Evolutionary conservation across 1,284 basidiomycete species (phyloP).

Genomic region (Fomitopsis schrenkii): DNA sequence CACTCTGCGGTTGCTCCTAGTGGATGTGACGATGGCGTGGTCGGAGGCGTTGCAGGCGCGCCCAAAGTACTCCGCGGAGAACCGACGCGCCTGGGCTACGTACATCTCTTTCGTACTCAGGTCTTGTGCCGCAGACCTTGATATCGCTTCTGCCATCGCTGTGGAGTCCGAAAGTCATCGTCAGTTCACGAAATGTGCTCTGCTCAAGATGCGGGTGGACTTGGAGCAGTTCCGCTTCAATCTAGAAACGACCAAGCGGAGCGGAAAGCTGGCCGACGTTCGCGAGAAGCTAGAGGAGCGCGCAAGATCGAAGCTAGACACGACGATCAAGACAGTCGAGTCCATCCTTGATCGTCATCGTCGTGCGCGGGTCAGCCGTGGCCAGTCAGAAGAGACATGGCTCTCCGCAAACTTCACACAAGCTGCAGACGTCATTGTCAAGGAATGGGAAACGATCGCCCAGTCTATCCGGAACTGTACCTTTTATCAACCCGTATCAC

Average conservation of each 20-base stretch:
- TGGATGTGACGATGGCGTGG: slow-evolving; percentile 29
- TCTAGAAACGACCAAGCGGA: slow-evolving; percentile 37
- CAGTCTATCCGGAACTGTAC: slow-evolving; percentile 27
- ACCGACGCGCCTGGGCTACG: slow-evolving; percentile 30
- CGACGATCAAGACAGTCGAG: neutral
- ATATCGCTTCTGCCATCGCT: slow-evolving; percentile 35
- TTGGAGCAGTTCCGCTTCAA: slow-evolving; percentile 35
- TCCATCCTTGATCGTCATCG: slow-evolving; percentile 5
- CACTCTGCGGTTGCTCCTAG: slow-evolving; percentile 39
- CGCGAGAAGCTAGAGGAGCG: slow-evolving; percentile 16
- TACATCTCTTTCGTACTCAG: slow-evolving; percentile 38
- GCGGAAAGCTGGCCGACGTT: slow-evolving; percentile 16
- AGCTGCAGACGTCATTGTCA: slow-evolving; percentile 28
- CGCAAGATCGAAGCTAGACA: slow-evolving; percentile 6
- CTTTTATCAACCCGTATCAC: slow-evolving; percentile 40
- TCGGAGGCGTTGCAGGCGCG: slow-evolving; percentile 13
- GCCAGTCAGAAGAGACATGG: slow-evolving; percentile 29
- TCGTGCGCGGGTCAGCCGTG: slow-evolving; percentile 10
- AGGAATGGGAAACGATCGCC: slow-evolving; percentile 33
- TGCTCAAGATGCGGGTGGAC: slow-evolving; percentile 33
- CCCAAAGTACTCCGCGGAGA: slow-evolving; percentile 15
- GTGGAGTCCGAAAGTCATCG: slow-evolving; percentile 34
- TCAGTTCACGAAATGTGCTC: slow-evolving; percentile 29
- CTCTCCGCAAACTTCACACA: slow-evolving; percentile 29
- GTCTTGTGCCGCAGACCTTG: slow-evolving; percentile 38